Evolutionary conservation across 352 stramenopile genomes (phyloP), one percentile per base, ranked within the genome.

Genomic region (Pythium scleroteichum): DNA sequence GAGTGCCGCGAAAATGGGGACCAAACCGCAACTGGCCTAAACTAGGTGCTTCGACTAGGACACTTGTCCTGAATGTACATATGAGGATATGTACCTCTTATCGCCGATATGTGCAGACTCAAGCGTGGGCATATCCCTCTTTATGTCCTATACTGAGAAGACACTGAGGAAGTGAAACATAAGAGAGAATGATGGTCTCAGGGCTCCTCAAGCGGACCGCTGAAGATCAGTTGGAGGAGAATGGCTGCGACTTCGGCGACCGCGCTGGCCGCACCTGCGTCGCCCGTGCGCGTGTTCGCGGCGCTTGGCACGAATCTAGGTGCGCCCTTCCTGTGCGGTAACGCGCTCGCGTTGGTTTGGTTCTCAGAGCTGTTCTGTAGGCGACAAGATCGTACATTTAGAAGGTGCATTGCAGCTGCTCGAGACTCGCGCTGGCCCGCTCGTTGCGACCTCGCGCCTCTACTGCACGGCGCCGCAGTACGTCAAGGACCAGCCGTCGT

Each of bases 401-500:
- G 82, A 92, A 52, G 64, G 68, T 39, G 85, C 82, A 17, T 44
- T 94, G 53, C 65, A 62, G 33, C 74, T 87, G 69, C 68, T 94
- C 27, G 53, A 52, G 3, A 50, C 71, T 32, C 71, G 71, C 44
- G 81, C 74, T 16, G 85, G 85, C 8, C 66, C 56, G 16, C 62
- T 94, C 54, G 53, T 76, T 27, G 75, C 72, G 49, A 98, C 93
- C 24, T 99, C 95, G 4, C 88, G 87, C 48, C 78, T 99, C 10
- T 97, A 98, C 59, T 79, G 88, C 64, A 99, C 95, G 10, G 75
- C 78, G 26, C 89, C 97, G 19, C 96, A 98, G 76, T 98, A 98
- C 71, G 88, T 98, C 26, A 89, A 87, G 19, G 87, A 99, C 75
- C 96, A 99, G 69, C 89, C 92, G n/a, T 47, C 68, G 12, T 99